Percentiles rank a stretch among this genome's conserved stretches.
Conservation (phyloP, 1,139 yeast species). For the Sugiyamaella neomexicana region DNA sequence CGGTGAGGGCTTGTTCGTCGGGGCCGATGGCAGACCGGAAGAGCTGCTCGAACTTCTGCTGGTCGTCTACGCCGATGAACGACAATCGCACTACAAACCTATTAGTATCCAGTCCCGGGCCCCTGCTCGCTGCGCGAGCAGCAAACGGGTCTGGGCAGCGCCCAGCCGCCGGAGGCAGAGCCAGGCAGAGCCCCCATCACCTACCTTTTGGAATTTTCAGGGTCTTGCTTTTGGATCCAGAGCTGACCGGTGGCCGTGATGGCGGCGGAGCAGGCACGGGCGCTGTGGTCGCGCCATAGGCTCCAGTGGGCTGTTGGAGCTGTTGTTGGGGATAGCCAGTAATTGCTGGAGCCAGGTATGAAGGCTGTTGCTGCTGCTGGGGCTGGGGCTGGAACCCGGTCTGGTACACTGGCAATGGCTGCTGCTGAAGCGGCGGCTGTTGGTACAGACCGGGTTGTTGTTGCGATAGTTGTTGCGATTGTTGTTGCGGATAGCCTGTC, state of each 20-base stretch:
- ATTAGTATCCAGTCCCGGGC: neutral
- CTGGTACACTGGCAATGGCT: constrained; percentile 26
- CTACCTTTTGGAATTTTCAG: constrained; percentile 38
- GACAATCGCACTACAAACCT: constrained; percentile 60
- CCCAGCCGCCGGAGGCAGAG: neutral
- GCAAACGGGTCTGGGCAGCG: neutral
- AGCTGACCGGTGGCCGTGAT: neutral
- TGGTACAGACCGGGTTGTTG: constrained; percentile 3
- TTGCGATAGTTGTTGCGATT: constrained; percentile 25
- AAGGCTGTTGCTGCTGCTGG: constrained; percentile 23
- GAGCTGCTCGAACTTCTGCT: constrained; percentile 77
- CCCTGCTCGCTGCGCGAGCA: neutral
- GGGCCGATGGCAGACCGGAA: constrained; percentile 75
- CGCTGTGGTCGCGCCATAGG: neutral
- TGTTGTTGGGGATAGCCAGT: constrained; percentile 22
- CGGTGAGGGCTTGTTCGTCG: constrained; percentile 67
- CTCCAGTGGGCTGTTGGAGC: neutral
- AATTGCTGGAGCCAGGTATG: constrained; percentile 21
- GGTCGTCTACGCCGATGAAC: constrained; percentile 82
- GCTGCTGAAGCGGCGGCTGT: constrained; percentile 22
- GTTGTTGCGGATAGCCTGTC: neutral
- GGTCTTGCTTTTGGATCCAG: constrained; percentile 1
- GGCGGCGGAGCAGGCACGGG: constrained; percentile 10
- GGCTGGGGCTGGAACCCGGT: constrained; percentile 25
- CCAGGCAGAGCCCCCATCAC: no score